Conservation (phyloP, 2,329 filamentous ascomycete species). For the Aspergillus hiratsukae region DNA sequence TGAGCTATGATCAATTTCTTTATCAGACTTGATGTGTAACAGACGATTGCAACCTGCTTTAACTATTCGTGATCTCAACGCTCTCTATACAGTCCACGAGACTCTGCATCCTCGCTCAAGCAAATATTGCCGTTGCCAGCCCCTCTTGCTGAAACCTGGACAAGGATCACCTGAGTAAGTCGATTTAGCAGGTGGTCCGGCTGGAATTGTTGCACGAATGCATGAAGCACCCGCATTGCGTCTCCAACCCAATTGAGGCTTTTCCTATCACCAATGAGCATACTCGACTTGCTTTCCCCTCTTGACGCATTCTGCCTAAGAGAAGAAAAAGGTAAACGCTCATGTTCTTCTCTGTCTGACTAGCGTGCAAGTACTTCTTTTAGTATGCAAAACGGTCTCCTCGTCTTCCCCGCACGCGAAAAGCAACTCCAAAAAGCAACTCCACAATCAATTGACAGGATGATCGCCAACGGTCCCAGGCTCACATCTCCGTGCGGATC, state of each 20-base stretch:
- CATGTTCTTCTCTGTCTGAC: too few species aligned
- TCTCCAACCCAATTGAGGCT: neutral
- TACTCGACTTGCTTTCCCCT: neutral
- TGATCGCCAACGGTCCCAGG: neutral
- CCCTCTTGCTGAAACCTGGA: neutral
- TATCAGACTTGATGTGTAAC: neutral
- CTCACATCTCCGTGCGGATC: neutral
- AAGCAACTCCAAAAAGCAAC: neutral
- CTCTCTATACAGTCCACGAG: neutral
- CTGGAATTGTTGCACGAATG: neutral
- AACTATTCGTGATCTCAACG: neutral
- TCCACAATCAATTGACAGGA: neutral
- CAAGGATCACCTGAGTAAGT: neutral
- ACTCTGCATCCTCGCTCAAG: neutral
- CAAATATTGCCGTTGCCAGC: neutral
- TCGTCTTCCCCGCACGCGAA: neutral
- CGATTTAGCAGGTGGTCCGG: neutral
- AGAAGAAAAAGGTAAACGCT: too few species aligned
- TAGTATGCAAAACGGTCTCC: neutral
- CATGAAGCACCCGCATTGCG: neutral
- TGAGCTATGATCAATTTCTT: neutral
- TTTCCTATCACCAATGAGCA: neutral
- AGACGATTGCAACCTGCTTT: neutral
- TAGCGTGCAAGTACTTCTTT: neutral
- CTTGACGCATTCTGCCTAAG: neutral